phyloP scores from a whole-genome alignment of 1,284 basidiomycete species.

The Apiotrichum domesticum region DNA sequence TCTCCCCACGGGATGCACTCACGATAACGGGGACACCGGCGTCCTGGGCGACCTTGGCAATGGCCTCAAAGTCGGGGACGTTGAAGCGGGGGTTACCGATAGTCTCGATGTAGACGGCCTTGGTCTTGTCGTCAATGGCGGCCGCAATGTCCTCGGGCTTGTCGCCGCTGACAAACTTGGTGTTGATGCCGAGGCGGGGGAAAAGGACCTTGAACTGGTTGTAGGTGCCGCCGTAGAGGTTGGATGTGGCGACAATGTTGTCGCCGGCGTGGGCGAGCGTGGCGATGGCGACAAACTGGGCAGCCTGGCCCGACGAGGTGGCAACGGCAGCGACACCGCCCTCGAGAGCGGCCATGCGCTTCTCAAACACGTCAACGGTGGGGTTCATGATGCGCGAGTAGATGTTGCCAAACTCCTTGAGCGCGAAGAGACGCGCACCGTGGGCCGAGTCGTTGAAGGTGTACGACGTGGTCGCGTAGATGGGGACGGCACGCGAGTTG shows the following conservation, averaged over 20 bases:
- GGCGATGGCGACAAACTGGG: slow-evolving; percentile 70
- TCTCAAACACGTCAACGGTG: slow-evolving; percentile 78
- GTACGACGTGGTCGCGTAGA: slow-evolving; percentile 51
- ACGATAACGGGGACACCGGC: slow-evolving; percentile 37
- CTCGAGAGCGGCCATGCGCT: slow-evolving; percentile 75
- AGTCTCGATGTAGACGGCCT: slow-evolving; percentile 71
- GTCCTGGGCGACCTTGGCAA: slow-evolving; percentile 57
- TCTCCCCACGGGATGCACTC: not conserved
- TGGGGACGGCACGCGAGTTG: slow-evolving; percentile 19
- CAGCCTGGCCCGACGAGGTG: slow-evolving; percentile 69
- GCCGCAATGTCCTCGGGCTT: slow-evolving; percentile 62
- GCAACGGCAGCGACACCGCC: slow-evolving; percentile 75
- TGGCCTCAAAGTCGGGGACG: slow-evolving; percentile 62
- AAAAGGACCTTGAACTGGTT: slow-evolving; percentile 70
- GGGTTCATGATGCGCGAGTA: slow-evolving; percentile 78
- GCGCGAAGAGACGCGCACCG: slow-evolving; percentile 72
- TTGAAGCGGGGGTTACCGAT: slow-evolving; percentile 82
- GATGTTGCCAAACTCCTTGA: slow-evolving; percentile 66
- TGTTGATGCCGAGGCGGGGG: slow-evolving; percentile 55
- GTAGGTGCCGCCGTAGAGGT: slow-evolving; percentile 69
- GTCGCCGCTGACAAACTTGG: slow-evolving; percentile 65
- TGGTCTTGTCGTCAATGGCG: slow-evolving; percentile 54
- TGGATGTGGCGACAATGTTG: slow-evolving; percentile 70
- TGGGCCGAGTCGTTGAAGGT: slow-evolving; percentile 77
- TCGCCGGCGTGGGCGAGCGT: slow-evolving; percentile 65